These are phyloP conservation scores for Boletus nobilissimus DNA, from an alignment of 1,284 basidiomycete genomes.

Conservation along the genomic window DNA sequence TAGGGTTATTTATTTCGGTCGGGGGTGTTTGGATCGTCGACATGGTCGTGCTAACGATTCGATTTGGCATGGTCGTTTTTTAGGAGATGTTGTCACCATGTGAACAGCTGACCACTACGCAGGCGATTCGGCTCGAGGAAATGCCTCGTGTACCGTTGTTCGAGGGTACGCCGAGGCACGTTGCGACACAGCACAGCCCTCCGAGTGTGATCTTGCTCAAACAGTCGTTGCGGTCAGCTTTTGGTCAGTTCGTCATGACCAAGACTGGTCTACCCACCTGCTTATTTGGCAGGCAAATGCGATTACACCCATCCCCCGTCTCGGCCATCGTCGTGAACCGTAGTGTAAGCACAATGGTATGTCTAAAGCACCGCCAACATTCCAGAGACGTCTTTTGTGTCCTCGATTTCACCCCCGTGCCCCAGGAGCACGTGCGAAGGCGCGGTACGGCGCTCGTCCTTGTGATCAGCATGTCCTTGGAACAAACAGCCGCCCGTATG, in stretches of 20 bases:
- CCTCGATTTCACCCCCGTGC: conserved; percentile 30
- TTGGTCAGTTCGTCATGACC: not conserved
- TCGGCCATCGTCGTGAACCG: conserved; percentile 39
- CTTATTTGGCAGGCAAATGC: conserved; percentile 36
- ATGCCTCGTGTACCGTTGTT: conserved; percentile 39
- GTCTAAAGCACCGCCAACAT: conserved; percentile 36
- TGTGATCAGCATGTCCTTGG: conserved; percentile 48
- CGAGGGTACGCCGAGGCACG: conserved; percentile 33
- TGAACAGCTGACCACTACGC: conserved; percentile 21
- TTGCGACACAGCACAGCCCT: conserved; percentile 28
- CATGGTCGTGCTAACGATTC: conserved; percentile 6
- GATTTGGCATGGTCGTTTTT: not conserved
- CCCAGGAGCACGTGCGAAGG: not conserved
- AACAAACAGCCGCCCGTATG: conserved; percentile 57
- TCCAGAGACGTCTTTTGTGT: conserved; percentile 37
- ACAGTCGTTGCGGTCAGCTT: conserved; percentile 37
- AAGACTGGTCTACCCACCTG: not conserved
- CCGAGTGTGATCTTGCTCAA: conserved; percentile 42
- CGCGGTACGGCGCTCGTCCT: conserved; percentile 17
- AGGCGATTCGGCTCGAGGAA: conserved; percentile 31
- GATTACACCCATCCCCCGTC: conserved; percentile 26
- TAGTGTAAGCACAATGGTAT: conserved; percentile 28
- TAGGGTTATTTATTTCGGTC: not conserved
- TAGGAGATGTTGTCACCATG: conserved; percentile 37
- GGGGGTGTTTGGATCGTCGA: not conserved